Conservation (phyloP, 2,329 filamentous ascomycete species). For the Neonectria coccinea region DNA sequence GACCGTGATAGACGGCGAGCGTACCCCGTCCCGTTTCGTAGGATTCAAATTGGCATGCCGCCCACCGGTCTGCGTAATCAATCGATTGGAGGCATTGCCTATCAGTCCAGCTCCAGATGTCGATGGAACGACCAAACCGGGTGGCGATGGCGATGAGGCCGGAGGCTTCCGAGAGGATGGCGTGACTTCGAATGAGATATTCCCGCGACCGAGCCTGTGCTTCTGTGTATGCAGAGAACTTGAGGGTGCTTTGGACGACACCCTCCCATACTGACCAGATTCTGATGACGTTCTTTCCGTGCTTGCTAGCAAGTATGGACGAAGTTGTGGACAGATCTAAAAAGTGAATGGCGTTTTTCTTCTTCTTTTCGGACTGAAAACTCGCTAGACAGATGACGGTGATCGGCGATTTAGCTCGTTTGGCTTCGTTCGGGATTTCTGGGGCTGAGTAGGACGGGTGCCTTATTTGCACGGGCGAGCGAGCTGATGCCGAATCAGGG, state of each 20-base stretch:
- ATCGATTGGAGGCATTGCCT: constrained; percentile 56
- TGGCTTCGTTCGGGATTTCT: not conserved
- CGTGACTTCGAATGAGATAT: constrained; percentile 57
- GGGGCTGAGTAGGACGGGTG: constrained; percentile 8
- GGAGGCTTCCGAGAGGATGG: constrained; percentile 55
- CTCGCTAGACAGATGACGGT: constrained; percentile 38
- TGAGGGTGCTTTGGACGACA: constrained; percentile 69
- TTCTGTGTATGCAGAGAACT: constrained; percentile 55
- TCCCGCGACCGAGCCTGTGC: constrained; percentile 54
- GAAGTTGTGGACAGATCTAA: constrained; percentile 52
- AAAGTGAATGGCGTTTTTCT: constrained; percentile 50
- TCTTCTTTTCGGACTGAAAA: constrained; percentile 46
- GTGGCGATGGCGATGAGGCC: constrained; percentile 54
- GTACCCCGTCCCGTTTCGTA: constrained; percentile 50
- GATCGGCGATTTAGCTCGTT: constrained; percentile 9
- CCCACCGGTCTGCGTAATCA: constrained; percentile 54
- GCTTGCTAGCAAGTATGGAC: constrained; percentile 51
- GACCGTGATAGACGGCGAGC: constrained; percentile 52
- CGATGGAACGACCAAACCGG: constrained; percentile 54
- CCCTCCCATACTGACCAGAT: constrained; percentile 89
- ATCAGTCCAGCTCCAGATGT: constrained; percentile 55
- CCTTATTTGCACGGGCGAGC: constrained; percentile 19
- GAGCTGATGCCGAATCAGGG: constrained; percentile 20
- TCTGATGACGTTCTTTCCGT: constrained; percentile 80
- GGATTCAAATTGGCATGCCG: constrained; percentile 51